A percentile compares a stretch with the other conserved stretches of the same genome.
phyloP scores from a whole-genome alignment of 306 rosid species.

The Quercus alba region DNA sequence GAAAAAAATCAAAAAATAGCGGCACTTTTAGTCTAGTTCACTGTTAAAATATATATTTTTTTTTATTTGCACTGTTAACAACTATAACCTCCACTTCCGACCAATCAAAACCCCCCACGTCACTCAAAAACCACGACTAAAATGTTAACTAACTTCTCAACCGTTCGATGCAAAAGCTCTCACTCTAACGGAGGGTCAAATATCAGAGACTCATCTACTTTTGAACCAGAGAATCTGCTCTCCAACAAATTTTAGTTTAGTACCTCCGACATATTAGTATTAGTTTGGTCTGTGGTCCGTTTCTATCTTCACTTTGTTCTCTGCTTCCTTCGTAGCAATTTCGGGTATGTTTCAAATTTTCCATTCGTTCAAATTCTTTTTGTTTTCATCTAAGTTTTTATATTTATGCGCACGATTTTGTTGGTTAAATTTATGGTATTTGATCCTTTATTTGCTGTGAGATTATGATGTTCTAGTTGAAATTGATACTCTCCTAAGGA shows the following conservation, averaged over 20 bases:
- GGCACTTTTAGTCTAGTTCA: not conserved
- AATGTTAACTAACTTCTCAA: not conserved
- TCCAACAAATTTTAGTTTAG: not conserved
- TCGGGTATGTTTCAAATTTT: not conserved
- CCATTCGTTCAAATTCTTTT: not conserved
- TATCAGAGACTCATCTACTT: not conserved
- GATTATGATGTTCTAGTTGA: not conserved
- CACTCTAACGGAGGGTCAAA: not conserved
- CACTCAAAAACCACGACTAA: not conserved
- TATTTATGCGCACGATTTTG: not conserved
- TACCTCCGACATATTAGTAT: not conserved
- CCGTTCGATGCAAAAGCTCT: not conserved
- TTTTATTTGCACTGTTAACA: too few relatives aligned
- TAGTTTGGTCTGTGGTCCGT: constrained; percentile 5
- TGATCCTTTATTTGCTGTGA: not conserved
- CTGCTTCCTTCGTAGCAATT: constrained; percentile 1
- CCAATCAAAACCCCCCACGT: not conserved
- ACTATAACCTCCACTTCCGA: too few relatives aligned
- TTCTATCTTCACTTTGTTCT: not conserved
- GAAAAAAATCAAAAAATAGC: too few relatives aligned
- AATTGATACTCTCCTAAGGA: not conserved
- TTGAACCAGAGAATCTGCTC: not conserved
- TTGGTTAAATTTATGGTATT: not conserved
- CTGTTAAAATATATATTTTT: too few relatives aligned
- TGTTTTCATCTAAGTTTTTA: not conserved